phyloP scores from a whole-genome alignment of 2,329 filamentous ascomycete genomes.

The Ascosphaera aggregata region DNA sequence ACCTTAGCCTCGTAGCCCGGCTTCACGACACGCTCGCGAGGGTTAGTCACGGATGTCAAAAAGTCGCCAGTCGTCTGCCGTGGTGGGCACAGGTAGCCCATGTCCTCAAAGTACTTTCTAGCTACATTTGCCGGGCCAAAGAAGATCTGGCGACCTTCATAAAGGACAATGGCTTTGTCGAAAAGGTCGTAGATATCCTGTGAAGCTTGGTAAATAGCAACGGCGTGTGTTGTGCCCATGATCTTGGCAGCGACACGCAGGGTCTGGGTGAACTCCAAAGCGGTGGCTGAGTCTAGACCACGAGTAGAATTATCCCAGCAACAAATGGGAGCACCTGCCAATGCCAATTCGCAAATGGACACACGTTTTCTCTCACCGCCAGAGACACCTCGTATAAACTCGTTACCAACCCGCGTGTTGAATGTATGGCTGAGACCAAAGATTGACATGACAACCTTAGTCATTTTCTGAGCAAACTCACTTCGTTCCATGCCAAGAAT shows the following conservation, averaged over 20 bases:
- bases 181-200: slow-evolving; percentile 36
- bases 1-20: slow-evolving; percentile 36
- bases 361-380: slow-evolving; percentile 40
- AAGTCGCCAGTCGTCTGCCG: slow-evolving; percentile 49
- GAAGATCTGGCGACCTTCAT: slow-evolving; percentile 57
- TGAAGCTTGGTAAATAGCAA: slow-evolving; percentile 34
- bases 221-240: slow-evolving; percentile 25
- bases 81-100: slow-evolving; percentile 44
- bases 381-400: slow-evolving; percentile 37
- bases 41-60: slow-evolving; percentile 44
- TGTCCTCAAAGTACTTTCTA: slow-evolving; percentile 39
- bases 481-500: slow-evolving; percentile 20
- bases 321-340: slow-evolving; percentile 13
- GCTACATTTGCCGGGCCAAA: slow-evolving; percentile 40
- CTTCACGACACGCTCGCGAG: slow-evolving; percentile 30
- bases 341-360: slow-evolving; percentile 18
- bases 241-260: slow-evolving; percentile 28
- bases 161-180: slow-evolving; percentile 51
- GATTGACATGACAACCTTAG: slow-evolving; percentile 19
- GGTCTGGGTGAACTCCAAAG: slow-evolving; percentile 33
- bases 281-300: slow-evolving; percentile 32
- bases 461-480: slow-evolving; percentile 19
- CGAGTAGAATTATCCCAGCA: slow-evolving; percentile 26
- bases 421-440: slow-evolving; percentile 20
- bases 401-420: slow-evolving; percentile 28